phyloP scores from a whole-genome alignment of 2,329 filamentous ascomycete genomes.

The Biscogniauxia marginata region DNA sequence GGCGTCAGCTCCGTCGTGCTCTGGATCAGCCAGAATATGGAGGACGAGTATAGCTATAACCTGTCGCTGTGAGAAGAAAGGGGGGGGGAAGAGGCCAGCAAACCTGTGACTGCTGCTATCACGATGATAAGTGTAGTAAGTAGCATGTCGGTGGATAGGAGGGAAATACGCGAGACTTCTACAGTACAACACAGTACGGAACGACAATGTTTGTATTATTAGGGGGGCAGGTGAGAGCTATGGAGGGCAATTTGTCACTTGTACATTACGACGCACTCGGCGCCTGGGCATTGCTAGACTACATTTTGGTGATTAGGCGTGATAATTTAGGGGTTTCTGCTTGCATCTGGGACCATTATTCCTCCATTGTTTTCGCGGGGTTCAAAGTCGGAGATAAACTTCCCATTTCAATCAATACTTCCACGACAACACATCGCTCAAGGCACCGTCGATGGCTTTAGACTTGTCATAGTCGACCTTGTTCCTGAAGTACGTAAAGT shows the following conservation, averaged over 20 bases:
- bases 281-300: neutral
- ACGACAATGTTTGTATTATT: neutral
- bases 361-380: neutral
- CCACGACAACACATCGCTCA: neutral
- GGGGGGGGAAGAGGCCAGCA: neutral
- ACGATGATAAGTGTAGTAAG: neutral
- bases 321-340: neutral
- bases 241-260: neutral
- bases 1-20: conserved; percentile 63
- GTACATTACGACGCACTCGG: neutral
- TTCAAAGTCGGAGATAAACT: no score
- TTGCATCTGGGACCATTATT: neutral
- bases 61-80: conserved; percentile 48
- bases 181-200: neutral
- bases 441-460: neutral
- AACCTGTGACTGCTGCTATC: neutral
- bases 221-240: neutral
- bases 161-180: neutral
- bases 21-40: conserved; percentile 71
- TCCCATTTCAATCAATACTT: neutral
- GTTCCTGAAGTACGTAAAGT: conserved; percentile 1
- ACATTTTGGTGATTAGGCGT: neutral
- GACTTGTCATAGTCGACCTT: neutral
- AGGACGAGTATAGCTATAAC: conserved; percentile 70
- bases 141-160: neutral